Base-by-base conservation (phyloP, 768 basidiomycete species). In the Termitomyces sp. region DNA sequence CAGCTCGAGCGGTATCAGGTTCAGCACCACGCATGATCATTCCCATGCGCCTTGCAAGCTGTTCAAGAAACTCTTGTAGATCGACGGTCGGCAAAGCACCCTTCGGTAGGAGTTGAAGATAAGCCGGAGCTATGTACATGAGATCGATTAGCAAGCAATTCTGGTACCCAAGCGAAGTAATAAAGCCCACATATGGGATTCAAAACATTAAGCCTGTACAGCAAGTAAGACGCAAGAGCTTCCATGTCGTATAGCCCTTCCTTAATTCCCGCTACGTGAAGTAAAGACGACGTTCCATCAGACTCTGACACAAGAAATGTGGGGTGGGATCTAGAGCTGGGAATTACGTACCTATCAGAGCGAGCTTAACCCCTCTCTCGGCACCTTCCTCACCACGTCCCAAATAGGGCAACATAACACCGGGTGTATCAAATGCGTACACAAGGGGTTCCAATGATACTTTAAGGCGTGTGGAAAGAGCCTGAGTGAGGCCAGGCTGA, bases 391-490 rank as follows among this genome's bases (percentile, higher is more conserved):
- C 78, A 5, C 97, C 97, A 57, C 77, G 82, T 1, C 97, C 97
- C 31, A 98, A 79, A 73, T 89, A 98, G 11, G 94, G 93, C 43
- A 97, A 77, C 95, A 98, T 98, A 47, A 98, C 91, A 2, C 97
- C 97, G 2, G 97, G 97, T 9, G 92, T 86, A 75, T 99, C 97
- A 65, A 87, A 94, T 4, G 97, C 90, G 74, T 98, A 98, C 11
- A 97, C 87, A 8, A 84, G 73, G 2, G 94, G 94, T 54, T 86
- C 79, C 57, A 87, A 69, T 26, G 84, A 87, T 53, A 99, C 77
- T 71, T 94, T 94, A 44, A 98, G 77, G 35, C 92, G 84, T 10
- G 90, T 96, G 5, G 95, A 96, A 43, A 98, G 72, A 40, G 89
- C 82, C 53, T 89, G 87, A 17, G 97, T 99, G 66, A 92, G 79